Evolutionary conservation across 2,329 filamentous ascomycete genomes (phyloP), one percentile per base, ranked within the genome.

Genomic region (Pseudogymnoascus sp.): DNA sequence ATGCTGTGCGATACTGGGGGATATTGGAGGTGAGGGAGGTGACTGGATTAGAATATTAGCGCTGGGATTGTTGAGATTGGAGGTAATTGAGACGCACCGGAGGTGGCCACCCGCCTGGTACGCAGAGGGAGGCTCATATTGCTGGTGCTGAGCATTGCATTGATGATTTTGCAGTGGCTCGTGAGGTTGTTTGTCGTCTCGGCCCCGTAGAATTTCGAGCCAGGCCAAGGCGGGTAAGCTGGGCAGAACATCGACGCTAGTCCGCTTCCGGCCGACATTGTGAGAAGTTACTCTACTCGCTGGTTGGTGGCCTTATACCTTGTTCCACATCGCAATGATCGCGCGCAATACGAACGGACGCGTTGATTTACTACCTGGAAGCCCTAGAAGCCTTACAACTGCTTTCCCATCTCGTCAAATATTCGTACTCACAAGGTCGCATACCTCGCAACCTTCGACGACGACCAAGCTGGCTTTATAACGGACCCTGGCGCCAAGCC

Each of bases 71-170:
- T 38, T 60, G 38, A 55, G 61, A 59, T 55, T 45, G 38, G 63
- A 59, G 61, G 64, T 66, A 66, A 6, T 39, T 58, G 52, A 16
- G 60, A 66, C 79, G 63, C 80, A 90, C 88, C 84, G 73, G 81
- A 78, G 71, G 79, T 78, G 62, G 82, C 78, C 69, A 88, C 76
- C 77, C 82, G 83, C 78, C 84, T 78, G 69, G 84, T 79, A 68
- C 86, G 84, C 71, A 85, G 76, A 74, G 82, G 82, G 69, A 88
- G 75, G 76, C 80, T 89, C 88, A 91, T 91, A 58, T 61, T 68
- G 64, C 25, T 59, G 62, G 63, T 62, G 66, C 61, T 36, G 30
- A 60, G 58, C 58, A 60, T 36, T 36, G 58, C 45, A 52, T 52
- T 52, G 45, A 52, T 52, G 45, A 52, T 52, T 52, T 52, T 52